Evolutionary conservation across 2,329 filamentous ascomycete genomes (phyloP), one percentile per base, ranked within the genome.

Genomic region (Colletotrichum sp.): DNA sequence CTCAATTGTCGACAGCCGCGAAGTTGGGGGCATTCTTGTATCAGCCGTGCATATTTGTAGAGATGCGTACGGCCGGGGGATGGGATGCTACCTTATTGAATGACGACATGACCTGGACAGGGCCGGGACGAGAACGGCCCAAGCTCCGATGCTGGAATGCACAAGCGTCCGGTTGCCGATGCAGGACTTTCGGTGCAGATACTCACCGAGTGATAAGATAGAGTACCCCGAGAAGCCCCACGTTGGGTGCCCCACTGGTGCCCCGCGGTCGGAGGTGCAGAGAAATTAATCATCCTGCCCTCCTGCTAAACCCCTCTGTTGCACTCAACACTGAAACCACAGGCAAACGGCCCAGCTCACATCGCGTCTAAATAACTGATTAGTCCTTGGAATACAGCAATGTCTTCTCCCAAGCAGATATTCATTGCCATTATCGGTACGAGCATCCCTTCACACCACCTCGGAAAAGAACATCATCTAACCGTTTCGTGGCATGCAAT

Each of bases 371-470:
- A 30, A 28, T 36, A 59, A 43, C 36, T 63, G 43, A 36, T 28
- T n/a, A 67, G 16, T 24, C 16, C 18, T 36, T 14, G 55, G 28
- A 12, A 61, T 55, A 24, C 18, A 12, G 79, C 67, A 80, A 89
- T 90, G 87, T 80, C 87, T 76, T 79, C 85, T 30, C 80, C 84
- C 13, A 89, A 87, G 76, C 87, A 89, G 75, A 86, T 91, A 55
- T 86, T 85, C 71, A 88, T 91, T 82, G 89, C 89, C 80, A 84
- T 91, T 43, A 90, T 91, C 78, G 87, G 87, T 89, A 85, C 61
- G 78, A 74, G 24, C 24, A 24, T 12, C 32, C 36, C 77, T 68
- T 30, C 43, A 32, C 39, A 48, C 13, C 28, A 12, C 39, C 26
- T 4, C n/a, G 28, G 6, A n/a, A 30, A 14, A 12, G 24, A 70